These are phyloP conservation scores for Vanilla planifolia DNA, from an alignment of 106 monocot species.

Conservation along the genomic window DNA sequence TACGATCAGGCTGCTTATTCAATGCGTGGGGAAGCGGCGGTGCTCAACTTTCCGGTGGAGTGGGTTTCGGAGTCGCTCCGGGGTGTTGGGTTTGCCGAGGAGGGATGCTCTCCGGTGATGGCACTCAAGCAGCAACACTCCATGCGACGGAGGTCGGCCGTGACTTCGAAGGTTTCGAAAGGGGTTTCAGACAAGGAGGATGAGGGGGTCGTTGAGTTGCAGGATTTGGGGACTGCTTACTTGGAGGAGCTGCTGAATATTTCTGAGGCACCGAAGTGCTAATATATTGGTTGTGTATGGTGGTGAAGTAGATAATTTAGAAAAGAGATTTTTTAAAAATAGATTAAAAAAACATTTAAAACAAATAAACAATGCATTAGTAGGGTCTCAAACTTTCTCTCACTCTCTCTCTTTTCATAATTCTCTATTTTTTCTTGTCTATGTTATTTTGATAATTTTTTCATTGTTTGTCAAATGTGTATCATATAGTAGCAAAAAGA, in stretches of 20 bases:
- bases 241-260: slow-evolving; percentile 22
- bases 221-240: slow-evolving; percentile 26
- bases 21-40: slow-evolving; percentile 20
- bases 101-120: slow-evolving; percentile 28
- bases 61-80: slow-evolving; percentile 18
- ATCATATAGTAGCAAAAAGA: too few relatives aligned
- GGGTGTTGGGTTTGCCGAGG: slow-evolving; percentile 4
- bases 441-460: too few relatives aligned
- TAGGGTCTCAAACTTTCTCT: too few relatives aligned
- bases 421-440: too few relatives aligned
- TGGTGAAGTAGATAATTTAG: too few relatives aligned
- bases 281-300: too few relatives aligned
- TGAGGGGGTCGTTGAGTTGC: slow-evolving; percentile 21
- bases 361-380: too few relatives aligned
- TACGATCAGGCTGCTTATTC: slow-evolving; percentile 35
- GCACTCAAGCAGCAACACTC: slow-evolving; percentile 28
- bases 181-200: not conserved
- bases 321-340: too few relatives aligned
- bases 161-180: not conserved
- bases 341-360: too few relatives aligned
- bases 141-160: slow-evolving; percentile 12
- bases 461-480: too few relatives aligned
- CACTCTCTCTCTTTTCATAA: too few relatives aligned
- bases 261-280: too few relatives aligned
- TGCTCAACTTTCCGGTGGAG: slow-evolving; percentile 35